Evolutionary conservation across 768 basidiomycete species (phyloP).

Genomic region (Obba rivulosa): DNA sequence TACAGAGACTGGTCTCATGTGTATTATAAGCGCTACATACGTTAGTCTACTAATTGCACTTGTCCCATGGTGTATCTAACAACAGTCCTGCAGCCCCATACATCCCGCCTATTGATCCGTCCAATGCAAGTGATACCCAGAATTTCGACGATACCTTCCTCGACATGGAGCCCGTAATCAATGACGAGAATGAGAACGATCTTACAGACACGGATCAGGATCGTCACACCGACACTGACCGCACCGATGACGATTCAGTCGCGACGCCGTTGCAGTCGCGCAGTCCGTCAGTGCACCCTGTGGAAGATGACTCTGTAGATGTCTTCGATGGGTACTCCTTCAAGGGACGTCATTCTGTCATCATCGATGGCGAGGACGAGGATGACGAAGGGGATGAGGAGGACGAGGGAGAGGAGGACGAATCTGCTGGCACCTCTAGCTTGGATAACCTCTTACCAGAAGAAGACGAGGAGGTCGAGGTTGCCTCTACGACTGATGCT

Average conservation of each 20-base stretch:
- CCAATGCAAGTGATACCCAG: slow-evolving; percentile 91
- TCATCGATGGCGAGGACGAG: slow-evolving; percentile 69
- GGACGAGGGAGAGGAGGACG: slow-evolving; percentile 28
- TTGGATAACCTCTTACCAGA: slow-evolving; percentile 18
- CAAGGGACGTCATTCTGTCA: slow-evolving; percentile 78
- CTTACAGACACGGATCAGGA: slow-evolving; percentile 67
- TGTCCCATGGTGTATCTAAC: neutral
- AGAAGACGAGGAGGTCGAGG: slow-evolving; percentile 3
- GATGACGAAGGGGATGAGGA: slow-evolving; percentile 48
- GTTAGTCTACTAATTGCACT: slow-evolving; percentile 38
- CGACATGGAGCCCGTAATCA: slow-evolving; percentile 90
- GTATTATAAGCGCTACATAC: slow-evolving; percentile 91
- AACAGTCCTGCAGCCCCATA: slow-evolving; percentile 62
- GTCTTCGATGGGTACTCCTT: slow-evolving; percentile 95
- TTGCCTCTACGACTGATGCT: neutral
- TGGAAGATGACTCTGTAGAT: slow-evolving; percentile 54
- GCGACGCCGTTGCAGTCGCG: slow-evolving; percentile 79
- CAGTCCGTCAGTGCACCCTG: slow-evolving; percentile 59
- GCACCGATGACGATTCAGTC: slow-evolving; percentile 65
- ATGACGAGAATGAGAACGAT: slow-evolving; percentile 57
- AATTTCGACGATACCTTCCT: slow-evolving; percentile 98
- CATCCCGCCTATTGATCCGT: slow-evolving; percentile 87
- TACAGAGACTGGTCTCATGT: slow-evolving; percentile 89
- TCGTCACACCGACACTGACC: slow-evolving; percentile 63
- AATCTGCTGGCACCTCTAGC: slow-evolving; percentile 13